Evolutionary conservation across 768 basidiomycete genomes (phyloP).

Genomic region (Pleurotus giganteus): DNA sequence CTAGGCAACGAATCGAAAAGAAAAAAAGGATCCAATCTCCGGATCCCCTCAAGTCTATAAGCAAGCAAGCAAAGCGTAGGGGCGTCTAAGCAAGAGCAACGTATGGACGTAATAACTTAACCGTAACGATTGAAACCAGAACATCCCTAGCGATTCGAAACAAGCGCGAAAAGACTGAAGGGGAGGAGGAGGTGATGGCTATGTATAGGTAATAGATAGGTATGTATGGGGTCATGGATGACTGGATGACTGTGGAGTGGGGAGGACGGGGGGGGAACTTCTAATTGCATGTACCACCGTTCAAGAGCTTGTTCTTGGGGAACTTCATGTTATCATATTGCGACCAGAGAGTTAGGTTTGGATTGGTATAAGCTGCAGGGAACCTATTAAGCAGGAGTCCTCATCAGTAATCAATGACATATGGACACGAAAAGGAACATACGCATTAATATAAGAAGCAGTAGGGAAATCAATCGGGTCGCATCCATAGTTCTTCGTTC

Average conservation of each 20-base stretch:
- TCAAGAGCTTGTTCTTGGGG: slow-evolving; percentile 5
- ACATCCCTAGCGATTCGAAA: too few relatives aligned
- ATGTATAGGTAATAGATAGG: too few relatives aligned
- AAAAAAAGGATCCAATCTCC: too few relatives aligned
- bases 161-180: too few relatives aligned
- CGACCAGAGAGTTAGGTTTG: slow-evolving; percentile 39
- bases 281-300: neutral
- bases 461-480: slow-evolving; percentile 78
- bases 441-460: slow-evolving; percentile 71
- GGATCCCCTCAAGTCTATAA: too few relatives aligned
- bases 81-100: too few relatives aligned
- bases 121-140: too few relatives aligned
- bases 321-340: neutral
- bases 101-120: too few relatives aligned
- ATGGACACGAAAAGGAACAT: slow-evolving; percentile 1
- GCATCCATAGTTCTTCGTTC: slow-evolving; percentile 56
- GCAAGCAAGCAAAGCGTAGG: too few relatives aligned
- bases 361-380: slow-evolving; percentile 37
- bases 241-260: neutral
- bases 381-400: slow-evolving; percentile 23
- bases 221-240: too few relatives aligned
- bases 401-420: neutral
- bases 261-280: neutral
- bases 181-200: too few relatives aligned
- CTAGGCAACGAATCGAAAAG: too few relatives aligned